Evolutionary conservation across 768 basidiomycete species (phyloP).

Genomic region (Trametes cingulata): DNA sequence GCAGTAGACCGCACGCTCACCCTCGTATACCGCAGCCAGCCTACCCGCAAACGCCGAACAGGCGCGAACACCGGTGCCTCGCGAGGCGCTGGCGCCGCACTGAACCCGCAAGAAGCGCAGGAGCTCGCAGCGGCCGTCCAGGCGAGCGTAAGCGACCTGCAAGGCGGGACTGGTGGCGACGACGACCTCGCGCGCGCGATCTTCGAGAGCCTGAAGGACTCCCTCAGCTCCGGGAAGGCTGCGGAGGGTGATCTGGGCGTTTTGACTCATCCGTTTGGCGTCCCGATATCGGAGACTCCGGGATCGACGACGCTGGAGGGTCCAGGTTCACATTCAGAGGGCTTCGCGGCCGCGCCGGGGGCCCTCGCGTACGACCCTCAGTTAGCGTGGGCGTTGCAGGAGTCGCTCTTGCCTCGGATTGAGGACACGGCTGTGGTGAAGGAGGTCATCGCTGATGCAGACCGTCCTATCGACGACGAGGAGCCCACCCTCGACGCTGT

Average conservation of each 20-base stretch:
- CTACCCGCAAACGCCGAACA: slow-evolving; percentile 1
- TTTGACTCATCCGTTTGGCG: slow-evolving; percentile 13
- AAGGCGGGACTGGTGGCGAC: slow-evolving; percentile 13
- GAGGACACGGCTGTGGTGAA: slow-evolving; percentile 2
- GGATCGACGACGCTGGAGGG: not conserved
- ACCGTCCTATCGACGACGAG: not conserved
- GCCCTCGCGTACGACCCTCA: slow-evolving; percentile 22
- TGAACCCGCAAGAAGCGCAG: slow-evolving; percentile 36
- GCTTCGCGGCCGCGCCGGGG: not conserved
- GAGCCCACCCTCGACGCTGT: not conserved
- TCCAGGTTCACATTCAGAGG: not conserved
- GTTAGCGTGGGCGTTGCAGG: slow-evolving; percentile 35
- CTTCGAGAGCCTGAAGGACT: slow-evolving; percentile 24
- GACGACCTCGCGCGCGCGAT: slow-evolving; percentile 25
- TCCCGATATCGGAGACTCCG: not conserved
- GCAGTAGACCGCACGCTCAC: slow-evolving; percentile 45
- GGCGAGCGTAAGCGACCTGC: slow-evolving; percentile 41
- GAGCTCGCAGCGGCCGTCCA: slow-evolving; percentile 49
- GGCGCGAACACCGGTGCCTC: not conserved
- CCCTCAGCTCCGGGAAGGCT: not conserved
- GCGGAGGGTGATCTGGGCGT: not conserved
- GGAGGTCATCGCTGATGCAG: not conserved
- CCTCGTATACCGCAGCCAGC: slow-evolving; percentile 49
- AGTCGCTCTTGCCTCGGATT: slow-evolving; percentile 26
- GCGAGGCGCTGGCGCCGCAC: not conserved